A percentile compares a stretch with the other conserved stretches of the same genome.
Conservation (phyloP, 2,329 filamentous ascomycete genomes). For the Mollisiaceae sp. region DNA sequence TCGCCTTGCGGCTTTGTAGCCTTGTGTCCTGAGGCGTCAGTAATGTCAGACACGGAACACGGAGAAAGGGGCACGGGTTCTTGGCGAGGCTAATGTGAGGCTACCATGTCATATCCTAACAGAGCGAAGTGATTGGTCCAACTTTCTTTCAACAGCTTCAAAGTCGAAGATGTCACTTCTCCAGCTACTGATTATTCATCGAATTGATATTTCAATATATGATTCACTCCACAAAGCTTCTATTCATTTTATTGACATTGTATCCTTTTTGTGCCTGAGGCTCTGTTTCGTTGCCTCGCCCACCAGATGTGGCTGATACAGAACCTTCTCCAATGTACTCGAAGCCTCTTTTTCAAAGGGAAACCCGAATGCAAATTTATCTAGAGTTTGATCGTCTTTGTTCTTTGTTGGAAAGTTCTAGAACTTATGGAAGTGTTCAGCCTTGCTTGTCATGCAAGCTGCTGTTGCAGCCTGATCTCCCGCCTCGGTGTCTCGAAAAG, state of each 20-base stretch:
- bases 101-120: neutral
- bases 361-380: neutral
- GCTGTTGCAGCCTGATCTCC: neutral
- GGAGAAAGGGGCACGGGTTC: constrained; percentile 2
- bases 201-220: neutral
- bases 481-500: neutral
- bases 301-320: neutral
- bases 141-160: neutral
- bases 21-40: constrained; percentile 1
- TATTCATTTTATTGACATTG: no score
- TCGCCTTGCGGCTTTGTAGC: neutral
- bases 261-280: no score
- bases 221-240: neutral
- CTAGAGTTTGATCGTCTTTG: neutral
- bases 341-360: neutral
- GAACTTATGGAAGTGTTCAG: neutral
- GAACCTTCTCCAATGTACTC: neutral
- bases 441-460: neutral
- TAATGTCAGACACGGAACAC: neutral
- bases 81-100: constrained; percentile 9
- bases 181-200: neutral
- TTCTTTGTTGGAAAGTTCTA: neutral
- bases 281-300: no score
- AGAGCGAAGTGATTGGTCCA: neutral
- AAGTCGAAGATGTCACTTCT: neutral